phyloP scores from a whole-genome alignment of 352 stramenopile genomes.

The Globisporangium paroecandrum region DNA sequence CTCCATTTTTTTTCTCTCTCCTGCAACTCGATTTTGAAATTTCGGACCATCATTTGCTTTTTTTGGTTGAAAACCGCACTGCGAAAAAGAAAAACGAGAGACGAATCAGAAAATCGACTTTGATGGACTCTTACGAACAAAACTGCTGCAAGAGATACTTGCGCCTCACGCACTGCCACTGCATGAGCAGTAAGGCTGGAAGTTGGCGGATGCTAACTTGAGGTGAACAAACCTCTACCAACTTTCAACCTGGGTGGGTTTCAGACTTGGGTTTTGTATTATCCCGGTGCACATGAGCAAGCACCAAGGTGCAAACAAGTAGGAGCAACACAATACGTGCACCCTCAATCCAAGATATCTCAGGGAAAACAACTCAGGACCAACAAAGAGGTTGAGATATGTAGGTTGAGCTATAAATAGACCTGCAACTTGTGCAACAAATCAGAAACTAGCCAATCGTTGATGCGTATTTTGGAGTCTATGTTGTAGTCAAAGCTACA shows the following conservation, averaged over 20 bases:
- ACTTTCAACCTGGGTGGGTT: not conserved
- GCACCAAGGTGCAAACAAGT: no score
- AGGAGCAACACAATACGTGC: not conserved
- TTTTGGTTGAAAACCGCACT: not conserved
- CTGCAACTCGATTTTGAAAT: not conserved
- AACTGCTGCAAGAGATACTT: not conserved
- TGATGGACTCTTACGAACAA: not conserved
- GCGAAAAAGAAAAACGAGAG: not conserved
- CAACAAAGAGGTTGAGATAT: no score
- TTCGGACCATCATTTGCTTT: not conserved
- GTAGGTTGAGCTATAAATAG: not conserved
- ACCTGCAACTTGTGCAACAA: not conserved
- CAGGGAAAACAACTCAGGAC: not conserved
- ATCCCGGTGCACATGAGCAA: not conserved
- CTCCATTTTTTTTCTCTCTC: not conserved
- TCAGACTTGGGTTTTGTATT: not conserved
- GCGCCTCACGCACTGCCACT: no score
- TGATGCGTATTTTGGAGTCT: not conserved
- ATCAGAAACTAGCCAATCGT: not conserved
- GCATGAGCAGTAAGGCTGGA: not conserved
- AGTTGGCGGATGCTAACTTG: no score
- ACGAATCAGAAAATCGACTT: constrained; percentile 10
- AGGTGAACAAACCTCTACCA: not conserved
- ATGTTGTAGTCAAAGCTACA: not conserved
- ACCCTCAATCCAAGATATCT: not conserved